Evolutionary conservation across 345 rosid genomes (phyloP).

Genomic region (Eucalyptus cladocalyx): DNA sequence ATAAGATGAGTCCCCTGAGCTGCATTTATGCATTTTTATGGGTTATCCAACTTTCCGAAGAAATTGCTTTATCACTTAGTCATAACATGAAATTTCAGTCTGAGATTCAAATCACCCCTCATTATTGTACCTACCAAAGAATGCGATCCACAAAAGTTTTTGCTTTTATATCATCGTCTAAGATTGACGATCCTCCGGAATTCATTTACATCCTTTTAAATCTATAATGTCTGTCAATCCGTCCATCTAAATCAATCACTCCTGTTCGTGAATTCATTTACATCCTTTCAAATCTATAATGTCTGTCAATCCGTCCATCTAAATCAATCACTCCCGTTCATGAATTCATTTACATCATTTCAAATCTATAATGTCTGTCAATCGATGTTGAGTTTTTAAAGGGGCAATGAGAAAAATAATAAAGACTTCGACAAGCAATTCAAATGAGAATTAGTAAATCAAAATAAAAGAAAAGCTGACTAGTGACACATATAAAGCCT

Average conservation of each 20-base stretch:
- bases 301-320: not conserved
- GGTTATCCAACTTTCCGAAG: too few relatives aligned
- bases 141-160: too few relatives aligned
- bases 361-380: not conserved
- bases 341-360: not conserved
- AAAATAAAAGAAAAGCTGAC: not conserved
- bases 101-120: too few relatives aligned
- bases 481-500: not conserved
- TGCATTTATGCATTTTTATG: too few relatives aligned
- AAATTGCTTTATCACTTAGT: too few relatives aligned
- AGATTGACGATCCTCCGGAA: too few relatives aligned
- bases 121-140: too few relatives aligned
- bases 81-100: too few relatives aligned
- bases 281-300: not conserved
- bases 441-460: not conserved
- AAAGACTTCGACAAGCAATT: not conserved
- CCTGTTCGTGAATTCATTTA: not conserved
- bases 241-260: too few relatives aligned
- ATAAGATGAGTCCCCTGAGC: too few relatives aligned
- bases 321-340: not conserved
- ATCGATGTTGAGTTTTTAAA: not conserved
- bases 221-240: not conserved
- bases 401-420: not conserved
- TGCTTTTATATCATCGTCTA: too few relatives aligned
- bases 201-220: not conserved